phyloP scores from a whole-genome alignment of 108 stramenopile species.

The Seminavis robusta region DNA sequence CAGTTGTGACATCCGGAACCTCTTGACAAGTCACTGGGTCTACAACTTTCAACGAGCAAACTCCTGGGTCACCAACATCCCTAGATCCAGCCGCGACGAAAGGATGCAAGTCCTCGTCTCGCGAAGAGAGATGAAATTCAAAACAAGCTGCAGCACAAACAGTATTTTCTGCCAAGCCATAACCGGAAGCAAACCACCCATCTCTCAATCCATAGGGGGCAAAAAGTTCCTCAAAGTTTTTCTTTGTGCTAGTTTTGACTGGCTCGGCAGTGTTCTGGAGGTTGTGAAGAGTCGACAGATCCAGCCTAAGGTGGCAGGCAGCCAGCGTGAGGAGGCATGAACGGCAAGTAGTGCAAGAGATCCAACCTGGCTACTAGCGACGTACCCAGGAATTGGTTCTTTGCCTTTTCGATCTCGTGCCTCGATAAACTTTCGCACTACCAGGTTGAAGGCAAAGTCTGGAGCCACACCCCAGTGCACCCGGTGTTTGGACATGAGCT shows the following conservation, averaged over 20 bases:
- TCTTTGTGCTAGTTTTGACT: conserved; percentile 16
- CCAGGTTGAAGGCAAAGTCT: conserved; percentile 60
- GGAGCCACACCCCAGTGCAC: conserved; percentile 62
- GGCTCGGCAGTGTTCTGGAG: conserved; percentile 66
- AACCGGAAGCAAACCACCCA: not conserved
- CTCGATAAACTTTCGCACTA: conserved; percentile 35
- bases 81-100: too few species aligned
- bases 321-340: not conserved
- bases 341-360: too few species aligned
- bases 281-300: conserved; percentile 42
- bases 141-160: not conserved
- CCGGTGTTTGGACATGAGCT: conserved; percentile 7
- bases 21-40: conserved; percentile 4
- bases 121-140: conserved; percentile 12
- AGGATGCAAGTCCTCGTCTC: not conserved
- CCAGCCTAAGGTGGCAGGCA: conserved; percentile 8
- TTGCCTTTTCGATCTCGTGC: too few species aligned
- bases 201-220: conserved; percentile 18
- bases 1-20: too few species aligned
- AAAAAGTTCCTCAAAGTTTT: conserved; percentile 31
- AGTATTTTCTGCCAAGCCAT: too few species aligned
- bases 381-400: too few species aligned
- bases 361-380: too few species aligned
- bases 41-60: conserved; percentile 2
- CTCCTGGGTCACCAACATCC: not conserved